phyloP scores from a whole-genome alignment of 306 rosid species.

The Hippophae rhamnoides region DNA sequence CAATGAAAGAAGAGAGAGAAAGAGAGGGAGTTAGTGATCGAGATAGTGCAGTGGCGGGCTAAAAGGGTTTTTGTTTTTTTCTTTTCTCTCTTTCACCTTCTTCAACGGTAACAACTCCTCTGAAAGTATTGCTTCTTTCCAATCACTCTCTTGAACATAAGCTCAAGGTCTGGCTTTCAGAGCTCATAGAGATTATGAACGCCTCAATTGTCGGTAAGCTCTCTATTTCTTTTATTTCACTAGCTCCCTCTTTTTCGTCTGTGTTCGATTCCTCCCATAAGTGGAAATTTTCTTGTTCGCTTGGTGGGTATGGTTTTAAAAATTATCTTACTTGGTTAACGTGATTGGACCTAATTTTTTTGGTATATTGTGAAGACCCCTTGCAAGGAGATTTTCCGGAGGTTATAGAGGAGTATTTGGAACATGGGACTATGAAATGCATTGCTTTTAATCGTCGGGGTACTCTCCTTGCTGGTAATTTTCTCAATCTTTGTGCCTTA shows the following conservation, averaged over 20 bases:
- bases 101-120: no score
- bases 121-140: no score
- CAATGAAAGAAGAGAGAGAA: no score
- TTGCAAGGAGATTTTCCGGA: conserved; percentile 94
- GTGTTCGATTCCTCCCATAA: neutral
- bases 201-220: conserved; percentile 55
- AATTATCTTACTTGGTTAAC: neutral
- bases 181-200: conserved; percentile 28
- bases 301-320: no score
- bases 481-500: neutral
- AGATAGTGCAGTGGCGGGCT: no score
- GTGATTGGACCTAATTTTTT: neutral
- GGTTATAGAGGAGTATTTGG: conserved; percentile 93
- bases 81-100: no score
- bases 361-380: conserved; percentile 46
- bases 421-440: conserved; percentile 86
- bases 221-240: neutral
- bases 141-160: neutral
- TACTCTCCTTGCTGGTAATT: conserved; percentile 86
- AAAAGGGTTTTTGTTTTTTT: no score
- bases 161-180: neutral
- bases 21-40: no score
- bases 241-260: neutral
- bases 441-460: conserved; percentile 92
- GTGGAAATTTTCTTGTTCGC: no score